Evolutionary conservation across 1,139 yeast genomes (phyloP).

Genomic region (Candida glucosophila): DNA sequence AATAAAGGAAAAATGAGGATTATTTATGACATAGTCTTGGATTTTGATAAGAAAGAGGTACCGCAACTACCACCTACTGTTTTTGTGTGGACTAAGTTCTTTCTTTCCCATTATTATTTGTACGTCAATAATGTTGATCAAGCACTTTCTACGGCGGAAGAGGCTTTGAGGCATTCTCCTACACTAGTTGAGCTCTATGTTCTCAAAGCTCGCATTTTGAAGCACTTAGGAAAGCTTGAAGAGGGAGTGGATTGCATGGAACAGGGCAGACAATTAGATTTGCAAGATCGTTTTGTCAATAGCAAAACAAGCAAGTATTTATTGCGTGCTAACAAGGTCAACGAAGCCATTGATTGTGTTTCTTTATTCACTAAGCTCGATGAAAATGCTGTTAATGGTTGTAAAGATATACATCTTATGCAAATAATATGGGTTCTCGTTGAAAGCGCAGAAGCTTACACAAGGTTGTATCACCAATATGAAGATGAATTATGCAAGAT

Average conservation of each 20-base stretch:
- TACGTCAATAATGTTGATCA: conserved; percentile 39
- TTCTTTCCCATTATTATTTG: conserved; percentile 73
- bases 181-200: conserved; percentile 77
- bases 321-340: conserved; percentile 69
- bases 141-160: conserved; percentile 51
- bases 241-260: conserved; percentile 64
- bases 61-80: conserved; percentile 39
- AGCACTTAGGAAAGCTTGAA: conserved; percentile 53
- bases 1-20: conserved; percentile 36
- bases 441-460: conserved; percentile 80
- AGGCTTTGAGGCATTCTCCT: conserved; percentile 68
- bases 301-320: conserved; percentile 81
- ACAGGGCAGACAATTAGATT: conserved; percentile 66
- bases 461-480: conserved; percentile 23
- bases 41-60: conserved; percentile 29
- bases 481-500: conserved; percentile 9
- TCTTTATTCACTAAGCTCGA: conserved; percentile 83
- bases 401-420: conserved; percentile 79
- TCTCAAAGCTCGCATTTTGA: conserved; percentile 71
- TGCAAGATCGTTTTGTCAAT: conserved; percentile 87
- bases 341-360: conserved; percentile 66
- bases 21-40: conserved; percentile 47
- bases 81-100: conserved; percentile 70
- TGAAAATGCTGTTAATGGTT: conserved; percentile 62
- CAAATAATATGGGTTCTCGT: conserved; percentile 87